Percentiles rank a stretch among this genome's conserved stretches.
Evolutionary conservation across 768 basidiomycete genomes (phyloP).

Genomic region (Polyporus arcularius): DNA sequence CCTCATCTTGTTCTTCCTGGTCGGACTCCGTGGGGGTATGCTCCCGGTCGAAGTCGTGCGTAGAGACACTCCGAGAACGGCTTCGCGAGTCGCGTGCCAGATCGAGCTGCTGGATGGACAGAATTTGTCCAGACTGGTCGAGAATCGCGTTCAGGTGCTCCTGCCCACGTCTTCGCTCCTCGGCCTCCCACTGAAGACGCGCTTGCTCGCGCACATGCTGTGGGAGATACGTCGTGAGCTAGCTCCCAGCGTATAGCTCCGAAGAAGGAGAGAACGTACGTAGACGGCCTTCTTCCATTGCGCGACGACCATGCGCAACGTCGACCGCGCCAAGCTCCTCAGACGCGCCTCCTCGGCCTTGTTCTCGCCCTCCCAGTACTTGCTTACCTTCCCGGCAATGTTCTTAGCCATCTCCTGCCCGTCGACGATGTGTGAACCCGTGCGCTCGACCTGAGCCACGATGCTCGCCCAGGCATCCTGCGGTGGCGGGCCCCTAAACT

Average conservation of each 20-base stretch:
- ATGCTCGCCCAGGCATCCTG: constrained; percentile 63
- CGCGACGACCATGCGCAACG: constrained; percentile 64
- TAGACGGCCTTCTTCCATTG: constrained; percentile 91
- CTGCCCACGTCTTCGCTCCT: constrained; percentile 78
- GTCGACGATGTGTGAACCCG: constrained; percentile 15
- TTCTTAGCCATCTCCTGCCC: constrained; percentile 49
- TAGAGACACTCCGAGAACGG: constrained; percentile 49
- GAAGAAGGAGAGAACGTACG: constrained; percentile 43
- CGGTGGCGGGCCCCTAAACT: constrained; percentile 21
- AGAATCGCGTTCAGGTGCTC: constrained; percentile 90
- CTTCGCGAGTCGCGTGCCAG: constrained; percentile 45
- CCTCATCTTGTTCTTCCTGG: constrained; percentile 28
- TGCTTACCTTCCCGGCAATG: constrained; percentile 66
- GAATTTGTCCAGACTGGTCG: constrained; percentile 82
- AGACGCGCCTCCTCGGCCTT: constrained; percentile 70
- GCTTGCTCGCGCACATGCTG: constrained; percentile 78
- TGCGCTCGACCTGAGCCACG: constrained; percentile 37
- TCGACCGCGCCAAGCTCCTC: constrained; percentile 67
- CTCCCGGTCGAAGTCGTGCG: constrained; percentile 12
- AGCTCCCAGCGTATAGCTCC: background rate
- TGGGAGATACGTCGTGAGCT: background rate
- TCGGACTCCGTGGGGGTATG: constrained; percentile 29
- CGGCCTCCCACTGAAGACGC: constrained; percentile 62
- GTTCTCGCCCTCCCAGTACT: constrained; percentile 77
- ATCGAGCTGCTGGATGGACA: constrained; percentile 82